Conservation (phyloP, 768 basidiomycete genomes). For the Suillus variegatus region DNA sequence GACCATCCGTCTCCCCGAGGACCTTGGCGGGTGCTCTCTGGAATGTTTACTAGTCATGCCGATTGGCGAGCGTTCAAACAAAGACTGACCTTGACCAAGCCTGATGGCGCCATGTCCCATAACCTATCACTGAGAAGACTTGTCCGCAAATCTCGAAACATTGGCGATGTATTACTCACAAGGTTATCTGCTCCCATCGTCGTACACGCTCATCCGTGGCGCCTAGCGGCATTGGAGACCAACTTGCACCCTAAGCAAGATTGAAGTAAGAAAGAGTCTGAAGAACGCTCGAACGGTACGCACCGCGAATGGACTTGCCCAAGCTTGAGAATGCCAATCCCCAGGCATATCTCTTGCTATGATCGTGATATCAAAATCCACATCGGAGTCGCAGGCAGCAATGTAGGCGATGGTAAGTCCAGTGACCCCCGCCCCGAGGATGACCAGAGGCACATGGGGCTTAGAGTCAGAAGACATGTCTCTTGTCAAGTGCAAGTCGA, state of each 20-base stretch:
- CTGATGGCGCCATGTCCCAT: constrained; percentile 48
- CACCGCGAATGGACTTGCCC: constrained; percentile 53
- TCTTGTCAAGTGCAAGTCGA: neutral
- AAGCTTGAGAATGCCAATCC: constrained; percentile 44
- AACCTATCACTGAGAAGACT: constrained; percentile 38
- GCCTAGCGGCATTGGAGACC: constrained; percentile 44
- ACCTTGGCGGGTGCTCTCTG: constrained; percentile 40
- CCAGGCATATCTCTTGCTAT: constrained; percentile 40
- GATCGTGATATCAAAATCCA: constrained; percentile 25
- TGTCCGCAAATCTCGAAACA: neutral
- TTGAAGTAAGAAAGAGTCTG: neutral
- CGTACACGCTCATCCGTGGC: constrained; percentile 34
- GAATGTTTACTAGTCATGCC: constrained; percentile 4
- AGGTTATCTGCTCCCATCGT: constrained; percentile 42
- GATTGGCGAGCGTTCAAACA: neutral
- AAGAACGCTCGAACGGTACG: constrained; percentile 15
- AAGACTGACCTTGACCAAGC: constrained; percentile 39
- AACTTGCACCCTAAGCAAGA: constrained; percentile 44
- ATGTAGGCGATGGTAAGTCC: constrained; percentile 40
- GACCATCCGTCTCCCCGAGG: constrained; percentile 26
- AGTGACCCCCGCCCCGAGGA: constrained; percentile 42
- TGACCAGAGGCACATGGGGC: constrained; percentile 25
- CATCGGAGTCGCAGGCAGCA: constrained; percentile 25
- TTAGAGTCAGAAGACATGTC: constrained; percentile 17
- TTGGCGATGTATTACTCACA: constrained; percentile 32